Conservation (phyloP, 2,329 filamentous ascomycete species). For the Fusarium marasasianum region DNA sequence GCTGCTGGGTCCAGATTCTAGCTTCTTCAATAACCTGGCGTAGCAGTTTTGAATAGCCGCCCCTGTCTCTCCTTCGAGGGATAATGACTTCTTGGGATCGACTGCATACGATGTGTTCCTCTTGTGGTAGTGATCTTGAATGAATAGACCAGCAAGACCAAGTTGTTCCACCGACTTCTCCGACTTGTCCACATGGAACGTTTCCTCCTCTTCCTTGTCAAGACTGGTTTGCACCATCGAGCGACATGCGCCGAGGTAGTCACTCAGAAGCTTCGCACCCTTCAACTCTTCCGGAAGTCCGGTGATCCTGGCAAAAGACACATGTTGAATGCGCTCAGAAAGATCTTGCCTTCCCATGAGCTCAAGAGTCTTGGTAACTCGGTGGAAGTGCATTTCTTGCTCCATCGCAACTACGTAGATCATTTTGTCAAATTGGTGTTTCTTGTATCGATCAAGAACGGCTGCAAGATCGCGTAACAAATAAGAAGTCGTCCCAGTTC, state of each 20-base stretch:
- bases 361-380: constrained; percentile 70
- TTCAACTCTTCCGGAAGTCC: constrained; percentile 25
- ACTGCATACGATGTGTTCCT: constrained; percentile 33
- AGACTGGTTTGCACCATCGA: constrained; percentile 2
- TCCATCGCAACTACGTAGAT: constrained; percentile 79
- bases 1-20: rapidly evolving
- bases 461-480: constrained; percentile 78
- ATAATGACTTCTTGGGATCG: constrained; percentile 48
- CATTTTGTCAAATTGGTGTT: constrained; percentile 77
- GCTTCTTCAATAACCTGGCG: rapidly evolving
- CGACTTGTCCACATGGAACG: constrained; percentile 5
- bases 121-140: constrained; percentile 44
- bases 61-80: neutral
- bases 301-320: constrained; percentile 65
- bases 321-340: constrained; percentile 47
- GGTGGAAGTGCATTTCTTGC: constrained; percentile 77
- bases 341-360: constrained; percentile 49
- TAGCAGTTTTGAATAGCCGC: neutral
- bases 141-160: constrained; percentile 23
- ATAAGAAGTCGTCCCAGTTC: constrained; percentile 55
- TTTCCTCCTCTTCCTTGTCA: constrained; percentile 9
- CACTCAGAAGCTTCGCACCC: constrained; percentile 25
- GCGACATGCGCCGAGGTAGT: constrained; percentile 30
- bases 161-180: constrained; percentile 23
- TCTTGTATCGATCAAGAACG: constrained; percentile 68